These are phyloP conservation scores for Dacryopinax primogenitus DNA, from an alignment of 768 basidiomycete genomes.

Conservation along the genomic window DNA sequence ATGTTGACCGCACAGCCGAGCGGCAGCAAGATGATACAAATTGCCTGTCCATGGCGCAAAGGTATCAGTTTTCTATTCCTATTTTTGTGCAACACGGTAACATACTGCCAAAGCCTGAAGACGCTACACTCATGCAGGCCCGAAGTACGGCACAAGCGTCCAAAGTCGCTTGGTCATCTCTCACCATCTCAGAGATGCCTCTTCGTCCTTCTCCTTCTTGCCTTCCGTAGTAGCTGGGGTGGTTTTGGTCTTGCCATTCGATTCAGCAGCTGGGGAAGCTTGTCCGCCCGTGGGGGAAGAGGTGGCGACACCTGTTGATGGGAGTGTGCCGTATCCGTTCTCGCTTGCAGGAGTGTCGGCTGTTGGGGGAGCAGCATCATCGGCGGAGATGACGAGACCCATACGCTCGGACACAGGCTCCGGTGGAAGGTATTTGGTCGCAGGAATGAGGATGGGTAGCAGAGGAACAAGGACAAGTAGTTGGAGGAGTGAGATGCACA, in stretches of 20 bases:
- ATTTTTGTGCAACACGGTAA: slow-evolving; percentile 14
- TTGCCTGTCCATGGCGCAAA: slow-evolving; percentile 29
- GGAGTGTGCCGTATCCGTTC: slow-evolving; percentile 39
- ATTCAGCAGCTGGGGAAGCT: slow-evolving; percentile 26
- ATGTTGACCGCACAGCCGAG: slow-evolving; percentile 67
- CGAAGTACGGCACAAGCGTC: slow-evolving; percentile 64
- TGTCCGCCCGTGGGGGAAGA: slow-evolving; percentile 22
- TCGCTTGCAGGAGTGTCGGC: slow-evolving; percentile 23
- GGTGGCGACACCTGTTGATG: slow-evolving; percentile 28
- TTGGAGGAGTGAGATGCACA: slow-evolving; percentile 15
- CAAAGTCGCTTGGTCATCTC: slow-evolving; percentile 54
- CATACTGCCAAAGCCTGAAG: slow-evolving; percentile 60
- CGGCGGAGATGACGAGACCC: slow-evolving; percentile 11
- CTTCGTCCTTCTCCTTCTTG: slow-evolving; percentile 14
- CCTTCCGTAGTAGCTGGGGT: not conserved
- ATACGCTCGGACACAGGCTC: slow-evolving; percentile 11
- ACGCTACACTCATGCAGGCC: slow-evolving; percentile 55
- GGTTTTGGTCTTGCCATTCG: not conserved
- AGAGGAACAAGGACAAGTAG: slow-evolving; percentile 15
- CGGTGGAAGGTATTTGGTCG: not conserved
- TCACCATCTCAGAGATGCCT: slow-evolving; percentile 43
- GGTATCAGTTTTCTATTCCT: not conserved
- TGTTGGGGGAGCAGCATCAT: slow-evolving; percentile 19
- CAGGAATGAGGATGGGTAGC: not conserved
- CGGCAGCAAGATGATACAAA: slow-evolving; percentile 59